A percentile compares a stretch with the other conserved stretches of the same genome.
Evolutionary conservation across 345 rosid species (phyloP).

Genomic region (Gossypium anomalum): DNA sequence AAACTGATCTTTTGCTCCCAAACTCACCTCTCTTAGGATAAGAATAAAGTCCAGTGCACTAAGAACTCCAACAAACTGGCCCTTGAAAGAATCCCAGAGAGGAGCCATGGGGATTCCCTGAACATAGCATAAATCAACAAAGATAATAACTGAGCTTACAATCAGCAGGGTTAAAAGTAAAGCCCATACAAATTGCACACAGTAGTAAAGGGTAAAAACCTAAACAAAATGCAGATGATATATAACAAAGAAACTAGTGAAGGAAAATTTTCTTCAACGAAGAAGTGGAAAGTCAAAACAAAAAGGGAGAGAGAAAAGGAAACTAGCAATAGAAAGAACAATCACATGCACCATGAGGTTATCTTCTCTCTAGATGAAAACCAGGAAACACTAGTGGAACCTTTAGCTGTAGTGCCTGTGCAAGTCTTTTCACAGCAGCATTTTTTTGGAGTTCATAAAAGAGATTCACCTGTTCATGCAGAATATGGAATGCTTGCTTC

Average conservation of each 20-base stretch:
- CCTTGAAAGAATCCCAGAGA: conserved; percentile 66
- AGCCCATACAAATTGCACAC: background rate
- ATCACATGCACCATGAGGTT: background rate
- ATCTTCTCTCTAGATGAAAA: conserved; percentile 5
- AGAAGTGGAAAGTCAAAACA: background rate
- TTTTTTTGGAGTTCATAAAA: background rate
- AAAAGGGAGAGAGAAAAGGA: background rate
- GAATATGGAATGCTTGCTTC: conserved; percentile 97
- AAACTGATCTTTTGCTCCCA: background rate
- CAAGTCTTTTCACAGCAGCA: background rate
- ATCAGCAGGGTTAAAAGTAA: background rate
- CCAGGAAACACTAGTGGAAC: background rate
- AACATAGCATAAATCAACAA: conserved; percentile 29
- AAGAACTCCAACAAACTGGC: conserved; percentile 80
- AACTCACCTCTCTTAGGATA: conserved; percentile 68
- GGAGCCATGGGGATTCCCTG: conserved; percentile 85
- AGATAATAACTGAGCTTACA: conserved; percentile 1
- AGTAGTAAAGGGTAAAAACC: background rate
- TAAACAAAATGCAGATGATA: background rate
- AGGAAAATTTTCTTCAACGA: background rate
- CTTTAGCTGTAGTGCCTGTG: background rate
- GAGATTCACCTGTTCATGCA: conserved; percentile 81
- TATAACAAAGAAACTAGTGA: background rate
- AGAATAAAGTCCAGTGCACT: conserved; percentile 76
- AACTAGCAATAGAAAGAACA: background rate